These are phyloP conservation scores for Luzula sylvatica DNA, from an alignment of 176 grass and related monocot genomes.

Conservation along the genomic window DNA sequence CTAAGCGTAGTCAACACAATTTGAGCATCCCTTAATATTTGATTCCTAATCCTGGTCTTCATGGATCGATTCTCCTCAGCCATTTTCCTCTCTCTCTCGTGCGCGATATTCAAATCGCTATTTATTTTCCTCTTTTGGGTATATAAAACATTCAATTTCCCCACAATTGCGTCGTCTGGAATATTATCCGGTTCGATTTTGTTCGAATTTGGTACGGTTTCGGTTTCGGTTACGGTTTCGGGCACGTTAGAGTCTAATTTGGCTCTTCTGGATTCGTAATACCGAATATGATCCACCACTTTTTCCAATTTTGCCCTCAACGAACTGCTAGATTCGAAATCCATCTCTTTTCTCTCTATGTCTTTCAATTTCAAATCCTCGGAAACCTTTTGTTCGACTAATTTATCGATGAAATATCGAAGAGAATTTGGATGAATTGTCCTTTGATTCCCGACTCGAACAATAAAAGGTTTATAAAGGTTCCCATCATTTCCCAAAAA, in stretches of 20 bases:
- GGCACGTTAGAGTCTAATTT: conserved; percentile 52
- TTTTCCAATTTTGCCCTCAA: conserved; percentile 83
- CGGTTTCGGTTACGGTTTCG: conserved; percentile 26
- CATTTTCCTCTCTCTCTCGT: conserved; percentile 64
- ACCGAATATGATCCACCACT: conserved; percentile 70
- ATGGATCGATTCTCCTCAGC: conserved; percentile 69
- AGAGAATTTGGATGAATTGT: conserved; percentile 82
- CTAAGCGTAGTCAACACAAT: conserved; percentile 91
- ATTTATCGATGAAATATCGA: conserved; percentile 85
- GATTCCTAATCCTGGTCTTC: conserved; percentile 75
- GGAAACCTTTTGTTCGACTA: conserved; percentile 71
- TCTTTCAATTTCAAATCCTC: conserved; percentile 47
- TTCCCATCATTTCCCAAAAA: conserved; percentile 64
- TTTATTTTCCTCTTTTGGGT: conserved; percentile 70
- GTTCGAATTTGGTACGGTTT: conserved; percentile 17
- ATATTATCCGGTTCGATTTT: conserved; percentile 38
- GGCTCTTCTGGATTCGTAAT: conserved; percentile 58
- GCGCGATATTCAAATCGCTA: conserved; percentile 67
- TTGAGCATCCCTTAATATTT: conserved; percentile 87
- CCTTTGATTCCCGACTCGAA: conserved; percentile 86
- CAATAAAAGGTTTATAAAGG: conserved; percentile 72
- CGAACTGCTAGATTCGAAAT: conserved; percentile 53
- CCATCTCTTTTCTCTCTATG: conserved; percentile 33
- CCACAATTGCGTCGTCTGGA: conserved; percentile 63
- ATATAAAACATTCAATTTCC: conserved; percentile 77